phyloP scores from a whole-genome alignment of 768 basidiomycete species.

The Roridomyces roridus region DNA sequence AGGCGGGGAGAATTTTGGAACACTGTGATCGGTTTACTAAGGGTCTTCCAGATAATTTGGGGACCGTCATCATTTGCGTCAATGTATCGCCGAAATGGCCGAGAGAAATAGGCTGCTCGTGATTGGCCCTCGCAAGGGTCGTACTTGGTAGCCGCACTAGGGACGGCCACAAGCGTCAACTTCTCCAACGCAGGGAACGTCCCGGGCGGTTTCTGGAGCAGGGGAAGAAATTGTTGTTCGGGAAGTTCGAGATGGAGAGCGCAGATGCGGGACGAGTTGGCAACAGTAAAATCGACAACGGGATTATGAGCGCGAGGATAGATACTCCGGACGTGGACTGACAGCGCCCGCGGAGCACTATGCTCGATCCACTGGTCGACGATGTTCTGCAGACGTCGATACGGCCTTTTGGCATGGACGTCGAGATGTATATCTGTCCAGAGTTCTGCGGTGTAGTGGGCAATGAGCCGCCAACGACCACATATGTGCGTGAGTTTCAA shows the following conservation, averaged over 20 bases:
- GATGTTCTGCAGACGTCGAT: neutral
- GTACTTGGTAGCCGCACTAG: no score
- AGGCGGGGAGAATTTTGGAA: neutral
- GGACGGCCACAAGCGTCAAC: no score
- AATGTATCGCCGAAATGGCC: no score
- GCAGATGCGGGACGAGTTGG: neutral
- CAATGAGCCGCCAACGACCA: slow-evolving; percentile 1
- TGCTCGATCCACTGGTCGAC: neutral
- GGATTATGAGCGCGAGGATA: neutral
- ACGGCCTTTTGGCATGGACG: neutral
- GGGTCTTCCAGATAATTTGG: no score
- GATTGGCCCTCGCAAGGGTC: neutral
- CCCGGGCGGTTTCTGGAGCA: neutral
- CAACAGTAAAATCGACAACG: neutral
- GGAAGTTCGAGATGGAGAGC: neutral
- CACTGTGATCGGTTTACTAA: neutral
- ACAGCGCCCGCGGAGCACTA: no score
- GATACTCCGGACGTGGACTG: neutral
- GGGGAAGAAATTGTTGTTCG: neutral
- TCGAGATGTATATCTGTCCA: neutral
- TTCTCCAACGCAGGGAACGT: no score
- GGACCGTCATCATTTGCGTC: no score
- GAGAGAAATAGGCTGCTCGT: slow-evolving; percentile 2
- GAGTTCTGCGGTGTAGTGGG: neutral
- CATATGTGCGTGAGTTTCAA: neutral